A percentile compares a stretch with the other conserved stretches of the same genome.
These are phyloP conservation scores for Ceratobasidium sp. DNA, from an alignment of 1,284 basidiomycete genomes.

Conservation along the genomic window DNA sequence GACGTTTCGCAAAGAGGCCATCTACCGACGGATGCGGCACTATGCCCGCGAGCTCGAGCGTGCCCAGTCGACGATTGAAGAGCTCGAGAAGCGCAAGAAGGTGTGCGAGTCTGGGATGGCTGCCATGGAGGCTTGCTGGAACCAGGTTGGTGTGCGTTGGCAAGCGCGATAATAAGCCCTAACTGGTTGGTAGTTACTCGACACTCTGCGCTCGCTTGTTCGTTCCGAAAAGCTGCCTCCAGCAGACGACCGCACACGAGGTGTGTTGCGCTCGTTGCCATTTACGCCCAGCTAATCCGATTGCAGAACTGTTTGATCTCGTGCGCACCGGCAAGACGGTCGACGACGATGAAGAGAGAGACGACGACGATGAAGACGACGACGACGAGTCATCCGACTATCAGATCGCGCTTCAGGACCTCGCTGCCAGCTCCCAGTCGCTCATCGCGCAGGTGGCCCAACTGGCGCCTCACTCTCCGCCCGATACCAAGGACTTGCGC, in stretches of 20 bases:
- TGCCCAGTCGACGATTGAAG: conserved; percentile 68
- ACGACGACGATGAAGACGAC: conserved; percentile 16
- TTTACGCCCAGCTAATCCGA: neutral
- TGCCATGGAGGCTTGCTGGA: conserved; percentile 88
- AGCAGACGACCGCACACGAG: conserved; percentile 21
- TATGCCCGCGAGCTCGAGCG: conserved; percentile 84
- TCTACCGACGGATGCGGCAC: conserved; percentile 89
- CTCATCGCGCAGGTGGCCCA: conserved; percentile 38
- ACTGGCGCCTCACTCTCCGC: conserved; percentile 44
- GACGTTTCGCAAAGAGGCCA: conserved; percentile 88
- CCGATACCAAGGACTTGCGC: conserved; percentile 43
- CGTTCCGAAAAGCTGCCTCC: conserved; percentile 59
- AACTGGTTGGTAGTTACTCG: conserved; percentile 40
- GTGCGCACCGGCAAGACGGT: conserved; percentile 14
- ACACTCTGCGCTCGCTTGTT: conserved; percentile 60
- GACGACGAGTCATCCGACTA: conserved; percentile 22
- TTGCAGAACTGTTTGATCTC: conserved; percentile 34
- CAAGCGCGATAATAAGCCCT: conserved; percentile 10
- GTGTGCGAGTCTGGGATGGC: conserved; percentile 80
- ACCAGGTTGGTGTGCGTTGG: conserved; percentile 65
- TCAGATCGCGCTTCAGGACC: conserved; percentile 29
- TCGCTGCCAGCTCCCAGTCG: conserved; percentile 35
- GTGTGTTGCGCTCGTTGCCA: conserved; percentile 16
- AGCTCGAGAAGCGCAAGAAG: conserved; percentile 74
- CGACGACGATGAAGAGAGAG: conserved; percentile 23